Conservation (phyloP, 441 rosid genomes). For the Pelargonium australe region DNA sequence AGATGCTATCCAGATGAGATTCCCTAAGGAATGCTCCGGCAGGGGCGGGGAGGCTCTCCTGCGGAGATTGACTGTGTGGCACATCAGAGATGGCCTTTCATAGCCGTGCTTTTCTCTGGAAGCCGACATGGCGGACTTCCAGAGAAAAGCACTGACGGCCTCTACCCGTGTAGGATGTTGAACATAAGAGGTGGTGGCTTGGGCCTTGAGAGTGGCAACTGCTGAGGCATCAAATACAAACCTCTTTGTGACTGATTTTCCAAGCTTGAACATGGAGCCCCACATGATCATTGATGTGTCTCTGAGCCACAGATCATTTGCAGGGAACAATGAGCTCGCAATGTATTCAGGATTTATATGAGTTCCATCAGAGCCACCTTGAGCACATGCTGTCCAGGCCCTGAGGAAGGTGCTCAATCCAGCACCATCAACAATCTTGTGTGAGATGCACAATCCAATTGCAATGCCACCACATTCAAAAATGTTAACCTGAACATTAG, state of each 20-base stretch:
- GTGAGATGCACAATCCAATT: constrained; percentile 42
- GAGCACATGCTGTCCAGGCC: constrained; percentile 35
- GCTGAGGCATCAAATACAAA: constrained; percentile 35
- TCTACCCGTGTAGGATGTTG: constrained; percentile 31
- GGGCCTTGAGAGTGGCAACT: constrained; percentile 29
- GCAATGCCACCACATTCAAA: constrained; percentile 47
- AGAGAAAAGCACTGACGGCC: constrained; percentile 32
- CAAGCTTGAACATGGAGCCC: constrained; percentile 24
- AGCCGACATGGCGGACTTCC: constrained; percentile 20
- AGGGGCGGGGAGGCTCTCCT: constrained; percentile 14
- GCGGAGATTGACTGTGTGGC: constrained; percentile 23
- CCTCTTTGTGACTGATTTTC: constrained; percentile 35
- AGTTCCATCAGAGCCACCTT: constrained; percentile 12
- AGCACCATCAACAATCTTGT: constrained; percentile 46
- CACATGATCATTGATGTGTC: constrained; percentile 23
- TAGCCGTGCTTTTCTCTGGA: constrained; percentile 11
- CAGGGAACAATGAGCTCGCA: constrained; percentile 32
- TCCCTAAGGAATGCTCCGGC: constrained; percentile 22
- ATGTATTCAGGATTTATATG: constrained; percentile 25
- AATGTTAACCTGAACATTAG: constrained; percentile 37
- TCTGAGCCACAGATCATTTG: constrained; percentile 33
- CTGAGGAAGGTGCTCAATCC: constrained; percentile 38
- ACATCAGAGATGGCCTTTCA: constrained; percentile 13
- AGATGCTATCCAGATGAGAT: constrained; percentile 28
- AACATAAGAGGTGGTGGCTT: constrained; percentile 13